Conservation (phyloP, 441 rosid species). For the Breynia disticha region DNA sequence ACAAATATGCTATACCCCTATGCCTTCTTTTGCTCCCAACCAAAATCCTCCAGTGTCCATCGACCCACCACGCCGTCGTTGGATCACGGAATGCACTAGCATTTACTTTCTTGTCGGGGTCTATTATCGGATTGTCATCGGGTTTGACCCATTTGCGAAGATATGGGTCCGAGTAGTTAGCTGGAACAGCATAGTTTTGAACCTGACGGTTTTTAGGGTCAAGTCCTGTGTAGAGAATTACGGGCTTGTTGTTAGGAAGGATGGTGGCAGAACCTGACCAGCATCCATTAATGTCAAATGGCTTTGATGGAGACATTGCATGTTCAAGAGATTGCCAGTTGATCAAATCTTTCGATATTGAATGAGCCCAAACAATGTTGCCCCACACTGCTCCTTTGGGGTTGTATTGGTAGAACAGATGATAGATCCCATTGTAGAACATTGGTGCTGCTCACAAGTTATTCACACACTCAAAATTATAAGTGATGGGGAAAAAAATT, state of each 20-base stretch:
- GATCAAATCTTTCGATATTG: constrained; percentile 66
- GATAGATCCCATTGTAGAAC: constrained; percentile 69
- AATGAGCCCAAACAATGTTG: constrained; percentile 91
- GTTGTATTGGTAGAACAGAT: constrained; percentile 82
- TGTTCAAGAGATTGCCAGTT: constrained; percentile 64
- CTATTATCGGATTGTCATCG: constrained; percentile 46
- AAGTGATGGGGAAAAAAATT: not conserved
- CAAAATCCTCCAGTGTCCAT: constrained; percentile 48
- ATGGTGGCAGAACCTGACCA: constrained; percentile 92
- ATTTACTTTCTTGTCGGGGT: constrained; percentile 39
- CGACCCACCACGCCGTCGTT: constrained; percentile 66
- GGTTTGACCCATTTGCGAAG: constrained; percentile 82
- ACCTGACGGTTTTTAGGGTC: constrained; percentile 35
- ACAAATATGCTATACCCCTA: constrained; percentile 55
- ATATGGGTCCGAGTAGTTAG: constrained; percentile 57
- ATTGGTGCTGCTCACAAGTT: constrained; percentile 38
- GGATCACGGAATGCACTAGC: constrained; percentile 83
- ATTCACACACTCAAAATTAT: not conserved
- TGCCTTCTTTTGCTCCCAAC: constrained; percentile 44
- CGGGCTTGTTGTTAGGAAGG: constrained; percentile 43
- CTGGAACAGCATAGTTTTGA: constrained; percentile 64
- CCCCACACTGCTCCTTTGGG: constrained; percentile 90
- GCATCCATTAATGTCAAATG: constrained; percentile 60
- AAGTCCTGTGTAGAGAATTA: constrained; percentile 66
- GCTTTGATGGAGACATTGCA: constrained; percentile 59